A percentile compares a stretch with the other conserved stretches of the same genome.
Conservation (phyloP, 106 monocot species). For the Platanthera guangdongensis region DNA sequence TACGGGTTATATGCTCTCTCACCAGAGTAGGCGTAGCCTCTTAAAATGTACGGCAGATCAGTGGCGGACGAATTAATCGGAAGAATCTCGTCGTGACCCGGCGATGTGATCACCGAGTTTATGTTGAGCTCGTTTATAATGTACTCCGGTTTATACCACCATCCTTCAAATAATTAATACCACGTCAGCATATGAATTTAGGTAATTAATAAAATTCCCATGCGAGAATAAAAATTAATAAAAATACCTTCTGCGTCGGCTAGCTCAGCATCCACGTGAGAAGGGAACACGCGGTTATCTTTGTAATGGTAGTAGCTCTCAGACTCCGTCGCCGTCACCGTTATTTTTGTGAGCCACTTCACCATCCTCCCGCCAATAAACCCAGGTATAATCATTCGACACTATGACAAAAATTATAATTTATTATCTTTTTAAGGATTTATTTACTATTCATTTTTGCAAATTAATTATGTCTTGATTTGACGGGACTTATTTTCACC, state of each 20-base stretch:
- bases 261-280: slow-evolving; percentile 68
- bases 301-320: slow-evolving; percentile 69
- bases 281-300: slow-evolving; percentile 82
- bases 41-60: slow-evolving; percentile 48
- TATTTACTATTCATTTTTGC: too few species aligned
- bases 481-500: too few species aligned
- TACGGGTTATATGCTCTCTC: neutral
- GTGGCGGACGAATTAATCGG: slow-evolving; percentile 50
- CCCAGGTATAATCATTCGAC: slow-evolving; percentile 75
- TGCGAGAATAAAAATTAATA: neutral
- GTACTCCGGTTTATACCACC: slow-evolving; percentile 99
- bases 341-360: slow-evolving; percentile 80
- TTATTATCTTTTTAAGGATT: too few species aligned
- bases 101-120: slow-evolving; percentile 93
- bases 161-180: slow-evolving; percentile 30
- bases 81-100: slow-evolving; percentile 67
- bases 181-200: neutral
- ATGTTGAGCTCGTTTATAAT: slow-evolving; percentile 97
- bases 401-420: too few species aligned
- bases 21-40: slow-evolving; percentile 92
- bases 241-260: slow-evolving; percentile 32
- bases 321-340: slow-evolving; percentile 52
- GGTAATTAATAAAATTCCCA: neutral
- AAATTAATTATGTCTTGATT: too few species aligned
- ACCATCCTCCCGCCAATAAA: slow-evolving; percentile 96